Percentiles rank a stretch among this genome's conserved stretches.
Evolutionary conservation across 1,284 basidiomycete species (phyloP).

Genomic region (Malassezia cuniculi): DNA sequence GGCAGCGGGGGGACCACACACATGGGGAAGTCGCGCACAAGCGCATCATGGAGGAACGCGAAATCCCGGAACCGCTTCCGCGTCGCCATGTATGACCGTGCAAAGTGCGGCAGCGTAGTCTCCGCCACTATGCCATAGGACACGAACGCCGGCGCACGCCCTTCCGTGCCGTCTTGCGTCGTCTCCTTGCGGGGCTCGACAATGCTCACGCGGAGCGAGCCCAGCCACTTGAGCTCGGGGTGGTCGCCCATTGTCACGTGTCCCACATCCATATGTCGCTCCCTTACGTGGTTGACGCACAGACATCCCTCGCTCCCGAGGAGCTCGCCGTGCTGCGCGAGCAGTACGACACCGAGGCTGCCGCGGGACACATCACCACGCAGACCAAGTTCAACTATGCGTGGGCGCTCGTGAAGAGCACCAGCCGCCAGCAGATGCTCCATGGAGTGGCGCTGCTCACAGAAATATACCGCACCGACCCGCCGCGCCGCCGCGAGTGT

Average conservation of each 20-base stretch:
- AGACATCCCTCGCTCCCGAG: constrained; percentile 71
- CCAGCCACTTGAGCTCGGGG: constrained; percentile 20
- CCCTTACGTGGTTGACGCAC: constrained; percentile 91
- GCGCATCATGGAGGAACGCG: constrained; percentile 76
- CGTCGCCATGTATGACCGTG: constrained; percentile 53
- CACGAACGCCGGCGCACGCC: constrained; percentile 64
- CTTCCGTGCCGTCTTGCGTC: constrained; percentile 47
- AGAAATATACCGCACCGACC: constrained; percentile 88
- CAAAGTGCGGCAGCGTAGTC: constrained; percentile 68
- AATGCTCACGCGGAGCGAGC: constrained; percentile 54
- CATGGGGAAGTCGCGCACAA: constrained; percentile 83
- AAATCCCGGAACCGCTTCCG: constrained; percentile 93
- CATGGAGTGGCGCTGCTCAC: constrained; percentile 75
- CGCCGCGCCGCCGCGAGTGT: constrained; percentile 78
- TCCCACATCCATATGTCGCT: constrained; percentile 45
- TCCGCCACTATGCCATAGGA: constrained; percentile 82
- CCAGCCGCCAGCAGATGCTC: constrained; percentile 49
- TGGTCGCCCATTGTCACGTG: neutral
- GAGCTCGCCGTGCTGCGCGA: constrained; percentile 73
- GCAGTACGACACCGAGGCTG: constrained; percentile 77
- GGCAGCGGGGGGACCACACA: constrained; percentile 90
- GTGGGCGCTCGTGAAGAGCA: constrained; percentile 53
- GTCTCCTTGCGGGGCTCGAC: constrained; percentile 79
- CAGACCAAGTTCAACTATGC: constrained; percentile 98
- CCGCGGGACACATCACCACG: constrained; percentile 67